These are phyloP conservation scores for Acer yangbiense DNA, from an alignment of 345 rosid genomes.

Conservation along the genomic window DNA sequence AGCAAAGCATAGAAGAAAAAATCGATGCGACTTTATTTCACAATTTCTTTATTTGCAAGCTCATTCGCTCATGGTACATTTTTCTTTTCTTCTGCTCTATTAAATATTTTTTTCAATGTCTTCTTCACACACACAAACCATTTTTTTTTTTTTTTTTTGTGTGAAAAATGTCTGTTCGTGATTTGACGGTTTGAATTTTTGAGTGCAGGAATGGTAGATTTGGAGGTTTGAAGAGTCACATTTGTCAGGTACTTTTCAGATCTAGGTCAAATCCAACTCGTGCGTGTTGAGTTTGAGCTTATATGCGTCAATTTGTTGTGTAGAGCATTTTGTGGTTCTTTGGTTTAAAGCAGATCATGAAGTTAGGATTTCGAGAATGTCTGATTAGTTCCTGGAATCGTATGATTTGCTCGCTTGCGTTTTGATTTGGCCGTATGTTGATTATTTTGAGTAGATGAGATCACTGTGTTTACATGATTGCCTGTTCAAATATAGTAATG, in stretches of 20 bases:
- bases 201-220: constrained; percentile 50
- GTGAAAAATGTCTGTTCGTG: neutral
- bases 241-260: constrained; percentile 54
- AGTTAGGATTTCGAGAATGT: neutral
- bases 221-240: constrained; percentile 32
- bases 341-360: neutral
- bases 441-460: constrained; percentile 4
- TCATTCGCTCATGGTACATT: constrained; percentile 36
- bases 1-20: constrained; percentile 14
- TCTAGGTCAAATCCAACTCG: constrained; percentile 38
- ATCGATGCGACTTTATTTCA: constrained; percentile 24
- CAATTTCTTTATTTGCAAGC: constrained; percentile 43
- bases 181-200: constrained; percentile 17
- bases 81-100: constrained; percentile 4
- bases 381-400: constrained; percentile 18
- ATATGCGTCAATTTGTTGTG: neutral
- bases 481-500: neutral
- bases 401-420: neutral
- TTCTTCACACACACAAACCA: neutral
- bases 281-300: neutral
- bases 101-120: constrained; percentile 6
- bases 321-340: constrained; percentile 1
- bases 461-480: neutral
- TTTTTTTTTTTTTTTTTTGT: constrained; percentile 7
- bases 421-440: neutral